A percentile compares a stretch with the other conserved stretches of the same genome.
These are phyloP conservation scores for Candida loeiensis DNA, from an alignment of 805 yeast species.

Conservation along the genomic window DNA sequence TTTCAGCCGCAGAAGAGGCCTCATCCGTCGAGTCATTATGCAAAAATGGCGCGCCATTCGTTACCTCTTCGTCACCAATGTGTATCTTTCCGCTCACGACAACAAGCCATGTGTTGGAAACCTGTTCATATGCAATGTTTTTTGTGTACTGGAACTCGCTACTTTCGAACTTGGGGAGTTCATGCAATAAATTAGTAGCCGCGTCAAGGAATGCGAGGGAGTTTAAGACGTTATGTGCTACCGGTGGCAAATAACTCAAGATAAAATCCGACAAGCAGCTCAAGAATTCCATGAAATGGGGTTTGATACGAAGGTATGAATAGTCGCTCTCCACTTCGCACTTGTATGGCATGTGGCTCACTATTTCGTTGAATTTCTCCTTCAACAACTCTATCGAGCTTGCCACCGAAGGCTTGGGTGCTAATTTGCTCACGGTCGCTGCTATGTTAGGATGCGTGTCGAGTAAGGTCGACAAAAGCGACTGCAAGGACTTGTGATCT, in stretches of 20 bases:
- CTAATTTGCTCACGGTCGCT: slow-evolving; percentile 44
- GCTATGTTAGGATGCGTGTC: slow-evolving; percentile 60
- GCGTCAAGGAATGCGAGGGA: slow-evolving; percentile 62
- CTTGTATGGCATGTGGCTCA: slow-evolving; percentile 62
- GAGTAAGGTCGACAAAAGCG: slow-evolving; percentile 50
- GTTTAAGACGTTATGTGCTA: slow-evolving; percentile 49
- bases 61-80: slow-evolving; percentile 10
- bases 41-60: not conserved
- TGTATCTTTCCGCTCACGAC: slow-evolving; percentile 30
- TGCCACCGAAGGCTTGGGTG: slow-evolving; percentile 57
- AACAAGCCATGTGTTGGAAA: slow-evolving; percentile 55
- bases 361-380: slow-evolving; percentile 43
- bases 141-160: slow-evolving; percentile 51
- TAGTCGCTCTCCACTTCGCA: slow-evolving; percentile 73
- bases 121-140: slow-evolving; percentile 56
- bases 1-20: slow-evolving; percentile 12
- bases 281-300: slow-evolving; percentile 64
- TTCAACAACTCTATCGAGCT: slow-evolving; percentile 50
- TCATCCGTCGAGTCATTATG: slow-evolving; percentile 1
- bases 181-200: slow-evolving; percentile 56
- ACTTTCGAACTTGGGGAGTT: slow-evolving; percentile 63
- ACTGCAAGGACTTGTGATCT: slow-evolving; percentile 53
- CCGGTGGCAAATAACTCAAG: slow-evolving; percentile 67
- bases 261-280: slow-evolving; percentile 72
- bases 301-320: slow-evolving; percentile 69